phyloP scores from a whole-genome alignment of 805 yeast species.

The Kockiozyma suomiensis region DNA sequence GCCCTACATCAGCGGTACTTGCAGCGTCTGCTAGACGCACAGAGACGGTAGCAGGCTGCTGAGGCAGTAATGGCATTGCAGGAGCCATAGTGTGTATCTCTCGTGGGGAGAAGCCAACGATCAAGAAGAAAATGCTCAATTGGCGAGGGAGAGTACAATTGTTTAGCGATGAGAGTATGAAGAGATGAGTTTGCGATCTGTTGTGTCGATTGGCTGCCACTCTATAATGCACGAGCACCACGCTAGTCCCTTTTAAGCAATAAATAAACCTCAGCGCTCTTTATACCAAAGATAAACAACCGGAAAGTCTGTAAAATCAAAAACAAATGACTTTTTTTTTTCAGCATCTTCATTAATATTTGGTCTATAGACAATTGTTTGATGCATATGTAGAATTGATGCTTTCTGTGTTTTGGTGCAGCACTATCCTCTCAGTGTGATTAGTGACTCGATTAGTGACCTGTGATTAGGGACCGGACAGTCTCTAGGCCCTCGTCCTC shows the following conservation, averaged over 20 bases:
- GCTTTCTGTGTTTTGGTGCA: too few relatives aligned
- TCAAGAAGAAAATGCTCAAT: not conserved
- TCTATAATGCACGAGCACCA: not conserved
- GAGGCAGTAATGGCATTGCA: not conserved
- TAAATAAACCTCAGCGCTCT: not conserved
- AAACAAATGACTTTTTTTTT: too few relatives aligned
- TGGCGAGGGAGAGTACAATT: not conserved
- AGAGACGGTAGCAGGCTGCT: not conserved
- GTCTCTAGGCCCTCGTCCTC: too few relatives aligned
- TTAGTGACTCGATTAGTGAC: too few relatives aligned
- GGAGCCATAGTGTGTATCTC: not conserved
- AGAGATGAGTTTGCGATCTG: not conserved
- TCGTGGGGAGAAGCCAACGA: too few relatives aligned
- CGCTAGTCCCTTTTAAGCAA: not conserved
- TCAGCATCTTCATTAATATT: too few relatives aligned
- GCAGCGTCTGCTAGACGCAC: constrained; percentile 19
- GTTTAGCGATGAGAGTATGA: too few relatives aligned
- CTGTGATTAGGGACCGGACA: too few relatives aligned
- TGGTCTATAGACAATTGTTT: too few relatives aligned
- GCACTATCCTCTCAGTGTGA: too few relatives aligned
- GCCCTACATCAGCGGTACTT: not conserved
- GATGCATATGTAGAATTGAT: too few relatives aligned
- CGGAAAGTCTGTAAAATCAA: too few relatives aligned
- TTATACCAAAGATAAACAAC: not conserved
- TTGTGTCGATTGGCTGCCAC: constrained; percentile 3